A percentile compares a stretch with the other conserved stretches of the same genome.
Conservation (phyloP, 805 yeast species). For the Blastobotrys mokoenaii region DNA sequence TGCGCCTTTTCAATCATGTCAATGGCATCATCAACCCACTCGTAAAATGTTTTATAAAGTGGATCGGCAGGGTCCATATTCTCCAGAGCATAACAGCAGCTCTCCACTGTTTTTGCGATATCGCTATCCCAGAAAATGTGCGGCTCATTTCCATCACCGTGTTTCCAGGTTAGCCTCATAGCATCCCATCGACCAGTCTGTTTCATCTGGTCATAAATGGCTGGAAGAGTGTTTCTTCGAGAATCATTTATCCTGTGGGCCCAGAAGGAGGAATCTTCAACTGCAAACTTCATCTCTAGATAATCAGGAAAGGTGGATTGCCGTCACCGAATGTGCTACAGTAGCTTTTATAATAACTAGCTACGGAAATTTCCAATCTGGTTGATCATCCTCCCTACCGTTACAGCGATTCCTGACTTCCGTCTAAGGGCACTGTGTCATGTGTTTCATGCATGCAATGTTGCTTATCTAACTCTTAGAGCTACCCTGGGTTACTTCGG, state of each 20-base stretch:
- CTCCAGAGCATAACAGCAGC: slow-evolving; percentile 18
- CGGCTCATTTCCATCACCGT: background rate
- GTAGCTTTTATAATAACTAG: too few species aligned
- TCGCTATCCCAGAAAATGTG: slow-evolving; percentile 24
- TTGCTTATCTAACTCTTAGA: too few species aligned
- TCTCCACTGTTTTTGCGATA: slow-evolving; percentile 23
- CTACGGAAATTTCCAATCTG: too few species aligned
- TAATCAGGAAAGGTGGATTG: too few species aligned
- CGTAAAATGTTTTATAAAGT: background rate
- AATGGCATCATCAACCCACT: slow-evolving; percentile 19
- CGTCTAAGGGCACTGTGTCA: too few species aligned
- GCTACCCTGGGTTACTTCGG: too few species aligned
- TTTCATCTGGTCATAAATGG: slow-evolving; percentile 1
- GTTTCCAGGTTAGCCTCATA: background rate
- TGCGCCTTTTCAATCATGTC: slow-evolving; percentile 20
- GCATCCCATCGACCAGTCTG: slow-evolving; percentile 5
- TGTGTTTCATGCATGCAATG: too few species aligned
- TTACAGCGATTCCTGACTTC: too few species aligned
- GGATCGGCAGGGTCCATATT: slow-evolving; percentile 10
- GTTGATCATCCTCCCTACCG: too few species aligned
- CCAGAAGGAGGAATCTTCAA: too few species aligned
- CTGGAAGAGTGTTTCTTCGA: slow-evolving; percentile 1
- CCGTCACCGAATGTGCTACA: too few species aligned
- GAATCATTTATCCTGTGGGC: background rate
- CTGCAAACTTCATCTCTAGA: too few species aligned